Evolutionary conservation across 2,329 filamentous ascomycete species (phyloP), one percentile per base, ranked within the genome.

Genomic region (Pestalotiopsis sp.): DNA sequence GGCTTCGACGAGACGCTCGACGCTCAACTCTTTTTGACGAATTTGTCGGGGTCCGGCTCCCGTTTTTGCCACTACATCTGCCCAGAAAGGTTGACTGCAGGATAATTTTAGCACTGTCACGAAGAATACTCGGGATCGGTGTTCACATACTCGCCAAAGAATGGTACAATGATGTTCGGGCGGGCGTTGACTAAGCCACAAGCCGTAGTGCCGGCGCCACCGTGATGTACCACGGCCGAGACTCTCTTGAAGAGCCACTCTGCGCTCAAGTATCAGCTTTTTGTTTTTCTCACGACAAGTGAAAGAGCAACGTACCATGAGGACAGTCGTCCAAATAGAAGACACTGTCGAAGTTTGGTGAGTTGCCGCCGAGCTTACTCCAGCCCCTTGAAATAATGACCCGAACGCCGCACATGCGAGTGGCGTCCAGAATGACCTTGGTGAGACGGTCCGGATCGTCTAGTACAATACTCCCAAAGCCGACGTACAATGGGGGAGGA

Each of bases 121-220:
- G n/a, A n/a, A n/a, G n/a, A n/a, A n/a, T n/a, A n/a, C n/a, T n/a
- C n/a, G n/a, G n/a, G n/a, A n/a, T n/a, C n/a, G n/a, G n/a, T n/a
- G n/a, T n/a, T n/a, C n/a, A n/a, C n/a, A n/a, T 68, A 72, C 72
- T 82, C 80, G 45, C 81, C 81, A 70, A 83, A 84, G 69, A 84
- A 90, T 0, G 87, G 87, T 0, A 90, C 83, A 23, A 89, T 81
- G 0, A 84, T 75, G 0, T 87, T 89, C 0, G 87, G 87, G 20
- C 80, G 77, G 0, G 83, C 87, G 61, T 85, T 81, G 2, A 80
- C 75, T 4, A 90, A 80, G 1, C 87, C 87, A 49, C 82, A 84
- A 1, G 88, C 86, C 2, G 87, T 89, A 0, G 87, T 89, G 3
- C 88, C 87, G 14, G 87, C 87, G 7, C 87, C 88, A 23, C 87